Base-by-base conservation (phyloP, 805 yeast species). In the Citeromyces matritensis region DNA sequence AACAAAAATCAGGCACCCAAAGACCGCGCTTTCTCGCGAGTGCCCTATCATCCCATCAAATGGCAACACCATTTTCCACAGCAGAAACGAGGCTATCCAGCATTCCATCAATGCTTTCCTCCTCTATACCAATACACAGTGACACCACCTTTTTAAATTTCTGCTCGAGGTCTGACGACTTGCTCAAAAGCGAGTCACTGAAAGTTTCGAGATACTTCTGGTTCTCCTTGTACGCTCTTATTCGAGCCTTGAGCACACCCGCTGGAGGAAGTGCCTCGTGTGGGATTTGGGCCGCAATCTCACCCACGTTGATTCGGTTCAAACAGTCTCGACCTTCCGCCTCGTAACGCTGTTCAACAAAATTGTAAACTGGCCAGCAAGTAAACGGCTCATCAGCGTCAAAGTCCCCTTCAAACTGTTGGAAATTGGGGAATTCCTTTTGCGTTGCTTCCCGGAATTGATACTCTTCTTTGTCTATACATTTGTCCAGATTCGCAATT, bases 331-430 rank as follows among this genome's bases (percentile, higher is more conserved):
- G 13, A 11, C 31, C 26, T 5, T 32, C 30, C 10, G 19, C 26
- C n/a, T 29, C 28, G 8, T 27, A 13, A n/a, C 25, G 23, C 14
- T 21, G 12, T 33, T 61, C 64, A n/a, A 80, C 51, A 39, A 62
- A 64, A 26, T 70, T 65, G 44, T 67, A 75, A 9, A 81, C 60
- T 5, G 70, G 60, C 45, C 67, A 61, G 8, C 83, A 67, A 30
- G 79, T 65, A 52, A 83, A 88, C n/a, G 95, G 95, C 45, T 82
- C 88, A 53, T 86, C 96, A 0, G 94, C 88, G 51, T 80, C 88
- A 43, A 73, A 77, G 35, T 65, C 73, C 15, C 73, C 76, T 15
- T 66, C 67, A 37, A 52, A 63, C 40, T 49, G 44, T 43, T 57
- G 52, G 47, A 51, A 27, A 39, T 43, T 21, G n/a, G 55, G 48